Conservation (phyloP, 2,329 filamentous ascomycete species). For the Emericellopsis cladophorae region DNA sequence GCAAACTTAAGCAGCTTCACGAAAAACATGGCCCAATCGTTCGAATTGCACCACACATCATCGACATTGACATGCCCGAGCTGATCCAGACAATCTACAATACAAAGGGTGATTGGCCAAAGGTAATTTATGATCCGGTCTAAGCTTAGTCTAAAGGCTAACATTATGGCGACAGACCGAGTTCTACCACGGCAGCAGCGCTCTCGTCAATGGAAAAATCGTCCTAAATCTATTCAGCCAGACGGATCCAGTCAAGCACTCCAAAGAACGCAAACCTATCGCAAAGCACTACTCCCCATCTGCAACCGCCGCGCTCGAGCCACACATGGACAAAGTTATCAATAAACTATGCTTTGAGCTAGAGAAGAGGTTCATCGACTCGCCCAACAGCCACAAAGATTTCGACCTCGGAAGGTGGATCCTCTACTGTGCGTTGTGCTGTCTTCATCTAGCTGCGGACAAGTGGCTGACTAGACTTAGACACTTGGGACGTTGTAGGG, state of each 20-base stretch:
- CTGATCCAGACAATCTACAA: constrained; percentile 10
- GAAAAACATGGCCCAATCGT: constrained; percentile 24
- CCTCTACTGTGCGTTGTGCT: constrained; percentile 16
- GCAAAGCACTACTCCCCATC: constrained; percentile 13
- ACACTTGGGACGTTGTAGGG: constrained; percentile 27
- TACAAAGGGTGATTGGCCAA: constrained; percentile 16
- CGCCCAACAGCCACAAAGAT: constrained; percentile 8
- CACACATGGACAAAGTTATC: constrained; percentile 16
- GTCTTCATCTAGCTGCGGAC: not conserved
- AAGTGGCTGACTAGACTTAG: constrained; percentile 3
- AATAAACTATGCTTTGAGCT: constrained; percentile 15
- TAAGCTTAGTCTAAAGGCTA: not conserved
- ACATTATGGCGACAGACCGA: constrained; percentile 6
- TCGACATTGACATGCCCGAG: not conserved
- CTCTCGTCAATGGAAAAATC: constrained; percentile 12
- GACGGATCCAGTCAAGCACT: constrained; percentile 9
- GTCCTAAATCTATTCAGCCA: constrained; percentile 12
- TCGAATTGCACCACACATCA: constrained; percentile 21
- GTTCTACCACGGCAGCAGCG: constrained; percentile 12
- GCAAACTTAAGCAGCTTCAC: constrained; percentile 18
- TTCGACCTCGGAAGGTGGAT: constrained; percentile 28
- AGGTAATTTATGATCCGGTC: constrained; percentile 6
- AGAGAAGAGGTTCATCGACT: constrained; percentile 17
- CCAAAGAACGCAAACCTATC: constrained; percentile 10
- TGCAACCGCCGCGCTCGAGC: constrained; percentile 9